These are phyloP conservation scores for Iberis amara DNA, from an alignment of 441 rosid species.

Conservation along the genomic window DNA sequence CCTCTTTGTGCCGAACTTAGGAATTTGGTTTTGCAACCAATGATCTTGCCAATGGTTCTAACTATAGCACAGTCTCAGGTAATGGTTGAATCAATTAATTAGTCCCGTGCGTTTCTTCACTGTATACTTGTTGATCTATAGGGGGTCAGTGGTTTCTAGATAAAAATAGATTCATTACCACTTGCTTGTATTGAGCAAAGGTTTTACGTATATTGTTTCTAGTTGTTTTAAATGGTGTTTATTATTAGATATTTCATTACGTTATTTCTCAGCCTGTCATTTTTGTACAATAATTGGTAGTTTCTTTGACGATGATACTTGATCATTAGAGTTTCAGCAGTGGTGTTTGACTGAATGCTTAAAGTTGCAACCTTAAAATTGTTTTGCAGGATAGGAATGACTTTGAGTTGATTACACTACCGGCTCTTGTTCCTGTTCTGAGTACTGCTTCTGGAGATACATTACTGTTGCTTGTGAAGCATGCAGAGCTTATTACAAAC, in stretches of 20 bases:
- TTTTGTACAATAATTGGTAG: background rate
- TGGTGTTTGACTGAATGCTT: slow-evolving; percentile 9
- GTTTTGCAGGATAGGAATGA: slow-evolving; percentile 71
- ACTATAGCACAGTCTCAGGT: slow-evolving; percentile 94
- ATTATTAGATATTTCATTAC: slow-evolving; percentile 2
- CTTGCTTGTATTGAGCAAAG: background rate
- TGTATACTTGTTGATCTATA: background rate
- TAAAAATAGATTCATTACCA: background rate
- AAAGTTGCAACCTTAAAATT: background rate
- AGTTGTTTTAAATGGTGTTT: background rate
- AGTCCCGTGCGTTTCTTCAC: no score
- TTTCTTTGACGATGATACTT: slow-evolving; percentile 1
- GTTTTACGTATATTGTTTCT: background rate
- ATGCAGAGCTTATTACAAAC: slow-evolving; percentile 68
- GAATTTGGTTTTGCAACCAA: slow-evolving; percentile 88
- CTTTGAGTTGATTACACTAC: slow-evolving; percentile 78
- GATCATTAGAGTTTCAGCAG: background rate
- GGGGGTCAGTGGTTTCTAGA: background rate
- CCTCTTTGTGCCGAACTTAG: slow-evolving; percentile 93
- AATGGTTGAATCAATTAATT: background rate
- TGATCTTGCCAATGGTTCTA: slow-evolving; percentile 93
- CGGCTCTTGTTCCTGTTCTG: slow-evolving; percentile 83
- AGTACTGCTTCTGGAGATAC: slow-evolving; percentile 85
- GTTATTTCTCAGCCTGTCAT: background rate
- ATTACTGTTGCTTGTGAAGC: slow-evolving; percentile 69